These are phyloP conservation scores for Hyaloscypha finlandica DNA, from an alignment of 495 filamentous ascomycete genomes.

Conservation along the genomic window DNA sequence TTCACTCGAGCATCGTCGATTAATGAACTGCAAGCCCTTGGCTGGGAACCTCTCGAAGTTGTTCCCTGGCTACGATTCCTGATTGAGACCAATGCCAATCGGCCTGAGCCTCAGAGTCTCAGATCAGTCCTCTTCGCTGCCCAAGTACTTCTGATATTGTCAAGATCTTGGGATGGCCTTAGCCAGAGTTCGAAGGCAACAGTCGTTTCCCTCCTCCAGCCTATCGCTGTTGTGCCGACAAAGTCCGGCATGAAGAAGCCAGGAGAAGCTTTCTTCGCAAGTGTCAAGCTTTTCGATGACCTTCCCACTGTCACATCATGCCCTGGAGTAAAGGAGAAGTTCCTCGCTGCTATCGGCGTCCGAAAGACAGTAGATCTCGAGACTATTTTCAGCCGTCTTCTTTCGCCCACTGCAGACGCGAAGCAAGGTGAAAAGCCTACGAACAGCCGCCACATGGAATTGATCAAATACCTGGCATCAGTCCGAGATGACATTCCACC, in stretches of 20 bases:
- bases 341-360: slow-evolving; percentile 80
- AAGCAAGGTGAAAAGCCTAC: slow-evolving; percentile 64
- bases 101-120: slow-evolving; percentile 57
- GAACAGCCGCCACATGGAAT: slow-evolving; percentile 66
- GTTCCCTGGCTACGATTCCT: slow-evolving; percentile 83
- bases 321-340: slow-evolving; percentile 82
- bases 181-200: slow-evolving; percentile 64
- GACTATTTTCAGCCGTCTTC: slow-evolving; percentile 86
- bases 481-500: slow-evolving; percentile 87
- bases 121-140: slow-evolving; percentile 75
- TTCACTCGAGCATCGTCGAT: slow-evolving; percentile 53
- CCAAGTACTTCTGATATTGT: slow-evolving; percentile 76
- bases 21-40: slow-evolving; percentile 69
- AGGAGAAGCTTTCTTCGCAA: slow-evolving; percentile 85
- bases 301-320: slow-evolving; percentile 77
- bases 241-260: slow-evolving; percentile 89
- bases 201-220: slow-evolving; percentile 60
- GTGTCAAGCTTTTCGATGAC: slow-evolving; percentile 91
- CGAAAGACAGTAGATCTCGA: slow-evolving; percentile 85
- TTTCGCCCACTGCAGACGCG: slow-evolving; percentile 48
- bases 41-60: slow-evolving; percentile 80
- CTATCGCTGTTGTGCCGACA: slow-evolving; percentile 81
- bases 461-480: slow-evolving; percentile 90
- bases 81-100: slow-evolving; percentile 55
- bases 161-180: slow-evolving; percentile 83